Base-by-base conservation (phyloP, 345 rosid species). In the Eucalyptus polybractea region DNA sequence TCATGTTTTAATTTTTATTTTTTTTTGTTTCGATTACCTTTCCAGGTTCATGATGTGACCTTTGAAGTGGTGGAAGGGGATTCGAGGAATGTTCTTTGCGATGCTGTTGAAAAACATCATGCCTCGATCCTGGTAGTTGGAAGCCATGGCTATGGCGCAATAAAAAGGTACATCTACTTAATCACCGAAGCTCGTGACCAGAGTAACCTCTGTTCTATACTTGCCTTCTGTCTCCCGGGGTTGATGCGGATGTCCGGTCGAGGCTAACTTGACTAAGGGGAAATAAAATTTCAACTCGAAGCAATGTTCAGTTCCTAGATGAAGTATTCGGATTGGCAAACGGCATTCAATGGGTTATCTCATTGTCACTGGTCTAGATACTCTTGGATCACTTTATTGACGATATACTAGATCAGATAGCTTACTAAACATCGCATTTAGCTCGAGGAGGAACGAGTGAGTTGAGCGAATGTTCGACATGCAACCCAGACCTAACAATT, bases 111-210 rank as follows among this genome's bases (percentile, higher is more conserved):
- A 27, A 95, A 87, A 86, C 95, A 97, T 91, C 95, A 94, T 86
- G 99, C 99, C 90, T 94, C 98, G 6, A 58, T 96, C 49, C 94
- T 98, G 67, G 98, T 94, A 54, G 98, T 97, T 10, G 99, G 99
- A 58, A 98, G 96, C 88, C 99, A 98, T 91, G 99, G 99, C n/a
- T 95, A 98, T 92, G 99, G 99, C 89, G 98, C 98, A 87, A 94
- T 98, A 81, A 97, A 98, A 93, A 96, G 98, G 99, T 96, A 88
- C 24, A 15, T 86, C 7, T 50, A 21, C 60, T 40, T 5, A 29
- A 33, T 49, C 10, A 1, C 49, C 21, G 5, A 87, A 47, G 67
- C 89, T 42, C 5, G 50, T 56, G 85, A 76, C 29, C 4, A 40
- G 47, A 9, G 85, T 5, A 40, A 10, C 85, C 29, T 76, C 47